These are phyloP conservation scores for Eremomyces bilateralis DNA, from an alignment of 495 filamentous ascomycete species.

Conservation along the genomic window DNA sequence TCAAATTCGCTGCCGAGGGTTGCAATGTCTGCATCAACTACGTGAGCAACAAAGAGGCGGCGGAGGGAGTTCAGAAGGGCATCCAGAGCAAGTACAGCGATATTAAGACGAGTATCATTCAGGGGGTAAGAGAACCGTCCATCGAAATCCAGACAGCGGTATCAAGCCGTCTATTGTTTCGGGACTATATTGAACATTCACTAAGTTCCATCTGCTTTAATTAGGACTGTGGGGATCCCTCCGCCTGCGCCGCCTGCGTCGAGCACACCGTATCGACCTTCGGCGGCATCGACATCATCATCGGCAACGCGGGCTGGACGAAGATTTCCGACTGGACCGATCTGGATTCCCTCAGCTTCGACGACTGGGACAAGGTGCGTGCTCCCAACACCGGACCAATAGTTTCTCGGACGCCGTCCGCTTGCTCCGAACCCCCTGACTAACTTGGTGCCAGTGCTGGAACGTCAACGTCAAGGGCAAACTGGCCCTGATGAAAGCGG, in stretches of 20 bases:
- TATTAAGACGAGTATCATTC: slow-evolving; percentile 33
- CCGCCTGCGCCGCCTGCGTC: slow-evolving; percentile 31
- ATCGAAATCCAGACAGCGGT: too few species aligned
- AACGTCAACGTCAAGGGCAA: slow-evolving; percentile 47
- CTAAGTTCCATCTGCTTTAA: too few species aligned
- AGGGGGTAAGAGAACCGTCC: slow-evolving; percentile 28
- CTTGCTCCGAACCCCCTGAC: background rate
- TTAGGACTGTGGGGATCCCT: slow-evolving; percentile 38
- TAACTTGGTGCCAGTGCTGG: slow-evolving; percentile 38
- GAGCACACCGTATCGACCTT: slow-evolving; percentile 32
- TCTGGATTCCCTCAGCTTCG: slow-evolving; percentile 35
- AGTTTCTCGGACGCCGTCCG: background rate
- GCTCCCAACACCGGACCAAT: background rate
- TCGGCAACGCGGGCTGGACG: slow-evolving; percentile 56
- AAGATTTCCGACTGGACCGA: slow-evolving; percentile 41
- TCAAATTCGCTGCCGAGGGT: slow-evolving; percentile 44
- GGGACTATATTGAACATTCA: background rate
- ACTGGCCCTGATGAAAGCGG: slow-evolving; percentile 37
- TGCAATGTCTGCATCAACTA: slow-evolving; percentile 55
- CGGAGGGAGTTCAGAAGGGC: slow-evolving; percentile 30
- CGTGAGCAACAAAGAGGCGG: slow-evolving; percentile 27
- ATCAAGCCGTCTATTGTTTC: background rate
- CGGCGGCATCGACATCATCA: slow-evolving; percentile 46
- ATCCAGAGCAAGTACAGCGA: slow-evolving; percentile 27
- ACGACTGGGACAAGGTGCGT: slow-evolving; percentile 49